Evolutionary conservation across 352 stramenopile genomes (phyloP).

Genomic region (Phytophthora quininea): DNA sequence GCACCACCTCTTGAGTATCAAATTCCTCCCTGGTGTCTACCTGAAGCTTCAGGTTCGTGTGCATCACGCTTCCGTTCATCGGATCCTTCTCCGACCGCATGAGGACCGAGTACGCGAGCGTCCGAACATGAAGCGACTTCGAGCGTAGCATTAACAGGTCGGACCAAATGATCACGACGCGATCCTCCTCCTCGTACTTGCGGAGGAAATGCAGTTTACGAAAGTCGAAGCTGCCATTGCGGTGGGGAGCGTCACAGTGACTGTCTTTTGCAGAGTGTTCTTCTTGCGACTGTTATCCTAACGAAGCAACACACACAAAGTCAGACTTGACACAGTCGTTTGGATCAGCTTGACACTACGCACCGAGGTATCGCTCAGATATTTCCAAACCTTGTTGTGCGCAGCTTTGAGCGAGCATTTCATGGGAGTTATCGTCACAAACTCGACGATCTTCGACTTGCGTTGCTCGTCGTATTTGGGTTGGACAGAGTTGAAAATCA

Average conservation of each 20-base stretch:
- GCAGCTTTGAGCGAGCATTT: constrained; percentile 8
- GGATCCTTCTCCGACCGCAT: not conserved
- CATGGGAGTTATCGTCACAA: constrained; percentile 17
- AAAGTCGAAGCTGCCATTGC: constrained; percentile 4
- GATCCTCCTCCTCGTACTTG: constrained; percentile 13
- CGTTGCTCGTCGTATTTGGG: constrained; percentile 11
- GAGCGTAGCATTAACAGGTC: constrained; percentile 13
- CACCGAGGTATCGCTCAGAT: constrained; percentile 8
- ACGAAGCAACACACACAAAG: not conserved
- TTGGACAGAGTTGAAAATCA: not conserved
- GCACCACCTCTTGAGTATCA: constrained; percentile 18
- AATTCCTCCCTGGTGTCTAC: not conserved
- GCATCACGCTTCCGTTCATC: constrained; percentile 4
- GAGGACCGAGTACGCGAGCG: constrained; percentile 12
- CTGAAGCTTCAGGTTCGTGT: constrained; percentile 15
- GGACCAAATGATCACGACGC: constrained; percentile 20
- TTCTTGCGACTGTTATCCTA: not conserved
- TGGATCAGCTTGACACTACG: not conserved
- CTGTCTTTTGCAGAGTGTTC: constrained; percentile 13
- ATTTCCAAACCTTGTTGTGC: constrained; percentile 8
- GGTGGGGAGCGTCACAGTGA: constrained; percentile 3
- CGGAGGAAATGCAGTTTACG: constrained; percentile 15
- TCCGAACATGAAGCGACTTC: constrained; percentile 10
- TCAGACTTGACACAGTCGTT: not conserved
- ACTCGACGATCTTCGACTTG: constrained; percentile 11